These are phyloP conservation scores for Macaranga tanarius DNA, from an alignment of 441 rosid genomes.

Conservation along the genomic window DNA sequence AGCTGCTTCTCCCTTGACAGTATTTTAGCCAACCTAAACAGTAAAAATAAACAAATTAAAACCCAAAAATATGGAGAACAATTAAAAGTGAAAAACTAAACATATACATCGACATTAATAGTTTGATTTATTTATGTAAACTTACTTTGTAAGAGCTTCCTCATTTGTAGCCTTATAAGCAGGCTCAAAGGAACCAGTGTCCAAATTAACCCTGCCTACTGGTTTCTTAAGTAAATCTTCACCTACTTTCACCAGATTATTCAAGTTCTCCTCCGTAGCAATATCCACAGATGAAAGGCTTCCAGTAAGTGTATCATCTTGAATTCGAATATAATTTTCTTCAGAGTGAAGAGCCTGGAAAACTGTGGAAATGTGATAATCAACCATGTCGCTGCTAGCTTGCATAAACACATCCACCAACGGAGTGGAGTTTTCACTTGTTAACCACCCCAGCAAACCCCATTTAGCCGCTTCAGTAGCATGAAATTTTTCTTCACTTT, in stretches of 20 bases:
- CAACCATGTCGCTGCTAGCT: constrained; percentile 69
- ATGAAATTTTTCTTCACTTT: constrained; percentile 38
- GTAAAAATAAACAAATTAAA: not conserved
- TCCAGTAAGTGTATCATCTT: constrained; percentile 41
- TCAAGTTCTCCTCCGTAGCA: constrained; percentile 47
- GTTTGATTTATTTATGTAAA: not conserved
- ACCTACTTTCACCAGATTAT: constrained; percentile 46
- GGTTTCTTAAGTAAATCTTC: constrained; percentile 47
- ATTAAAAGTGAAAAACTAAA: not conserved
- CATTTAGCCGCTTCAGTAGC: constrained; percentile 51
- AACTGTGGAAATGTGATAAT: constrained; percentile 47
- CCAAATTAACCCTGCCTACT: constrained; percentile 48
- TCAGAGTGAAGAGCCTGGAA: constrained; percentile 54
- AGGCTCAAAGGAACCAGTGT: constrained; percentile 41
- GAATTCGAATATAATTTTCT: constrained; percentile 53
- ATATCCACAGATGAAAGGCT: constrained; percentile 48
- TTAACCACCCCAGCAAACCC: constrained; percentile 61
- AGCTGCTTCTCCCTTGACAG: constrained; percentile 32
- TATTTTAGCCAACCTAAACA: constrained; percentile 21
- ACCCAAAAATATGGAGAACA: no score
- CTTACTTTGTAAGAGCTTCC: constrained; percentile 41
- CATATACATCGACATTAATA: no score
- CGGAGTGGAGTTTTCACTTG: constrained; percentile 40
- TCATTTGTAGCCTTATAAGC: constrained; percentile 36
- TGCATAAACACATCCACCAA: constrained; percentile 53